phyloP scores from a whole-genome alignment of 768 basidiomycete genomes.

The Boletus tomentosulus region DNA sequence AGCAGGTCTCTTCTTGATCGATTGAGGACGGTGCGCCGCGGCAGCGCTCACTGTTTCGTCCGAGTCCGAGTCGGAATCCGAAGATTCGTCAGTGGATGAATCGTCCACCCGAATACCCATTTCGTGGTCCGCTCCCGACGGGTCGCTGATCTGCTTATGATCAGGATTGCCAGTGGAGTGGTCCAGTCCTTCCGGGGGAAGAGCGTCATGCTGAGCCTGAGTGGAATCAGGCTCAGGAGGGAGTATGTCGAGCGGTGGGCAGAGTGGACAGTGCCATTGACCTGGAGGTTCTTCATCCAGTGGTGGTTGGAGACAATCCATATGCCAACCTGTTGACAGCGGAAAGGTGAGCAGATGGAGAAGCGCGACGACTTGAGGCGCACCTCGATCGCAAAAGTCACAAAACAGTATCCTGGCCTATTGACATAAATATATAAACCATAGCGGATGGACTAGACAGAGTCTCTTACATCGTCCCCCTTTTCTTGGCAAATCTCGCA shows the following conservation, averaged over 20 bases:
- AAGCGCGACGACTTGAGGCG: slow-evolving; percentile 6
- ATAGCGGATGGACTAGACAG: slow-evolving; percentile 9
- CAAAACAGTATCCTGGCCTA: slow-evolving; percentile 85
- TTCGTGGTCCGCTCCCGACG: slow-evolving; percentile 23
- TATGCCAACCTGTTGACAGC: slow-evolving; percentile 66
- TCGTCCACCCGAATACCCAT: slow-evolving; percentile 34
- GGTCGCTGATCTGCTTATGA: slow-evolving; percentile 29
- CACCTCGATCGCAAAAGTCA: slow-evolving; percentile 91
- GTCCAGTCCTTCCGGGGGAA: slow-evolving; percentile 33
- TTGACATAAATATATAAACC: slow-evolving; percentile 12
- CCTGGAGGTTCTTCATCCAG: slow-evolving; percentile 69
- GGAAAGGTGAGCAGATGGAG: slow-evolving; percentile 2
- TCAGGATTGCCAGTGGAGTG: slow-evolving; percentile 17
- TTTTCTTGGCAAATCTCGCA: slow-evolving; percentile 85
- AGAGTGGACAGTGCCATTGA: slow-evolving; percentile 71
- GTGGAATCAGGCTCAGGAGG: slow-evolving; percentile 3
- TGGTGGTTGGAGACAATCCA: slow-evolving; percentile 73
- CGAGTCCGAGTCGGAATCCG: slow-evolving; percentile 29
- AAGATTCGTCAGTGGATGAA: slow-evolving; percentile 32
- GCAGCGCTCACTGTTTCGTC: slow-evolving; percentile 19
- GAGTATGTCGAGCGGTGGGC: slow-evolving; percentile 36
- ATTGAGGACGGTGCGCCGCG: slow-evolving; percentile 9
- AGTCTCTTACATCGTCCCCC: slow-evolving; percentile 76
- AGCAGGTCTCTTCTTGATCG: slow-evolving; percentile 28
- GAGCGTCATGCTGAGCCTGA: slow-evolving; percentile 36